Percentiles rank a stretch among this genome's conserved stretches.
Evolutionary conservation across 2,329 filamentous ascomycete genomes (phyloP).

Genomic region (Colletotrichum somersetense): DNA sequence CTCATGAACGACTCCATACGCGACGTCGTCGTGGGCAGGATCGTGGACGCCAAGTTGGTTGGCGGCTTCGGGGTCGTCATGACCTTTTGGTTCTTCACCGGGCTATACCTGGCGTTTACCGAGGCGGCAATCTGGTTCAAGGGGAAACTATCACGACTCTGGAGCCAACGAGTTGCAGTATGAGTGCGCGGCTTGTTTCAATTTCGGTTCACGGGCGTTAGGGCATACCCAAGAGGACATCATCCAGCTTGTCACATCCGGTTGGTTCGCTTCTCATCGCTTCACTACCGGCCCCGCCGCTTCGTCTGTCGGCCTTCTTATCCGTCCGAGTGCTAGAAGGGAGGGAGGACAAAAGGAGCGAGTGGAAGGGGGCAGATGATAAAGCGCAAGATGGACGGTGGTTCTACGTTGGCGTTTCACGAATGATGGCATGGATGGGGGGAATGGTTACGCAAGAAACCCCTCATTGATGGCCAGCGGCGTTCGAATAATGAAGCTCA

Average conservation of each 20-base stretch:
- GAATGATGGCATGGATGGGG: constrained; percentile 9
- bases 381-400: not conserved
- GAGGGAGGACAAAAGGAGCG: not conserved
- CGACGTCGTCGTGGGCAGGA: constrained; percentile 50
- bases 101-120: constrained; percentile 63
- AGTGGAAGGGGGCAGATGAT: not conserved
- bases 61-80: constrained; percentile 61
- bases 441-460: not conserved
- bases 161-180: not conserved
- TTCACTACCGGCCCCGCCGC: no score
- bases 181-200: not conserved
- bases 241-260: not conserved
- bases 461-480: not conserved
- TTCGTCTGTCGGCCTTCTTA: not conserved
- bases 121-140: constrained; percentile 57
- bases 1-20: constrained; percentile 57
- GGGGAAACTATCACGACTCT: constrained; percentile 27
- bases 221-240: not conserved
- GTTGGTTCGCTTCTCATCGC: not conserved
- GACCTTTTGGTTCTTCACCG: constrained; percentile 62
- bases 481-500: not conserved
- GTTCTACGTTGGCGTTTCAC: constrained; percentile 22
- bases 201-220: constrained; percentile 3
- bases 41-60: constrained; percentile 59
- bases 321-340: not conserved